Conservation (phyloP, 352 stramenopile species). For the Phytophthora cactorum region DNA sequence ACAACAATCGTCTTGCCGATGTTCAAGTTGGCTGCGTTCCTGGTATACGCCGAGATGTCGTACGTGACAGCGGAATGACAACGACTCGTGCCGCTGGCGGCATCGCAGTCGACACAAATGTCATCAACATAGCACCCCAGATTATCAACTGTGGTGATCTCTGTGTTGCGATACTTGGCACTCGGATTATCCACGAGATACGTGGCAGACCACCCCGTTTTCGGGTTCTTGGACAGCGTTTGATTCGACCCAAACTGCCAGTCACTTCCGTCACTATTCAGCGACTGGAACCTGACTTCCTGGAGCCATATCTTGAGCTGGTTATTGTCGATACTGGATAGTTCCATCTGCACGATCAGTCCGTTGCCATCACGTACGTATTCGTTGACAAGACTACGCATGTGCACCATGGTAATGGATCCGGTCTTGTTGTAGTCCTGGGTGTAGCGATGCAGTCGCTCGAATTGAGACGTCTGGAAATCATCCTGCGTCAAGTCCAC, state of each 20-base stretch:
- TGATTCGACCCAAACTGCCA: slow-evolving; percentile 53
- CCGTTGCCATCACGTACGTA: slow-evolving; percentile 82
- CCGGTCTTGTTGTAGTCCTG: slow-evolving; percentile 84
- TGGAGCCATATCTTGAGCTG: slow-evolving; percentile 62
- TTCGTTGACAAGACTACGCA: slow-evolving; percentile 66
- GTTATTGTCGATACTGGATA: slow-evolving; percentile 54
- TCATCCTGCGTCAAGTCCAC: slow-evolving; percentile 77
- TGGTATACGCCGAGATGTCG: slow-evolving; percentile 64
- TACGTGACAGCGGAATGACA: slow-evolving; percentile 82
- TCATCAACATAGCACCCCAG: slow-evolving; percentile 74
- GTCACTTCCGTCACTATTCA: slow-evolving; percentile 53
- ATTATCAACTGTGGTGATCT: slow-evolving; percentile 69
- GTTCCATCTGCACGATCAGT: slow-evolving; percentile 66
- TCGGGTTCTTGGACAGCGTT: slow-evolving; percentile 58
- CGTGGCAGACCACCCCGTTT: slow-evolving; percentile 68
- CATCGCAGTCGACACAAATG: slow-evolving; percentile 59
- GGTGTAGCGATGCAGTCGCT: slow-evolving; percentile 81
- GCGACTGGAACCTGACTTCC: slow-evolving; percentile 58
- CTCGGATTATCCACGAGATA: slow-evolving; percentile 54
- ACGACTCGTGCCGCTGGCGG: slow-evolving; percentile 34
- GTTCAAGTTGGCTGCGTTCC: slow-evolving; percentile 58
- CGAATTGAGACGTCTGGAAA: slow-evolving; percentile 79
- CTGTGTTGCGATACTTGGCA: slow-evolving; percentile 55
- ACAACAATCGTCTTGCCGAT: slow-evolving; percentile 90
- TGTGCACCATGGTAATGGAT: slow-evolving; percentile 48